Conservation (phyloP, 2,329 filamentous ascomycete species). For the Xylariaceae sp. region DNA sequence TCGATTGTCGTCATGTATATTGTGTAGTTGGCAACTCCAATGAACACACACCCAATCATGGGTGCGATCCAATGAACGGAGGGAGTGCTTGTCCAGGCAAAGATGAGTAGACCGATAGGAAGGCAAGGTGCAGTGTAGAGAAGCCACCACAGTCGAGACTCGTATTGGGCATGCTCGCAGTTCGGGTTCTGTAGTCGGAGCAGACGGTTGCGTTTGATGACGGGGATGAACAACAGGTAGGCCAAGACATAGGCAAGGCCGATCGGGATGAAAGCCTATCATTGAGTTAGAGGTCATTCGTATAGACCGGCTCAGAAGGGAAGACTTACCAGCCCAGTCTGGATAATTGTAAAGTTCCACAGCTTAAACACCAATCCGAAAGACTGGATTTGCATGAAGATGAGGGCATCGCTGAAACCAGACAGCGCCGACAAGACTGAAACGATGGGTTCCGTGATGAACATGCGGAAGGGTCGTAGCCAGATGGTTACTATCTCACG, state of each 20-base stretch:
- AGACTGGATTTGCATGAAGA: slow-evolving; percentile 62
- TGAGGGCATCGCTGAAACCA: slow-evolving; percentile 59
- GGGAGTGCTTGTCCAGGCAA: slow-evolving; percentile 55
- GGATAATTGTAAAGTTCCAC: slow-evolving; percentile 48
- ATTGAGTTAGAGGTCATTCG: slow-evolving; percentile 13
- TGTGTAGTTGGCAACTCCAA: slow-evolving; percentile 58
- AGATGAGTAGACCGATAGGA: slow-evolving; percentile 57
- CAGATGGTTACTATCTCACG: slow-evolving; percentile 45
- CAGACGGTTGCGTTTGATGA: slow-evolving; percentile 36
- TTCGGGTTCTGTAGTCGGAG: slow-evolving; percentile 37
- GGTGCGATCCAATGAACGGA: slow-evolving; percentile 56
- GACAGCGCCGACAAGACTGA: slow-evolving; percentile 52
- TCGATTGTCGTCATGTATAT: slow-evolving; percentile 65
- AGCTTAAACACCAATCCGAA: slow-evolving; percentile 55
- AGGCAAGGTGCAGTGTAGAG: slow-evolving; percentile 55
- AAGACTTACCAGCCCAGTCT: slow-evolving; percentile 27
- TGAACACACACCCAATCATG: slow-evolving; percentile 54
- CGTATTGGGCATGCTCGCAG: slow-evolving; percentile 55
- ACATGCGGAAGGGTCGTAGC: slow-evolving; percentile 58
- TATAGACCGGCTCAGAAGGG: background rate
- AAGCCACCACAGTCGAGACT: slow-evolving; percentile 56
- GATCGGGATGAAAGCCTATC: slow-evolving; percentile 41
- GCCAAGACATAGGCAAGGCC: slow-evolving; percentile 52
- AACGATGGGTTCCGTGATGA: slow-evolving; percentile 58
- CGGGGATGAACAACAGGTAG: slow-evolving; percentile 51